Conservation (phyloP, 495 filamentous ascomycete species). For the Lasiosphaeriaceae sp. region DNA sequence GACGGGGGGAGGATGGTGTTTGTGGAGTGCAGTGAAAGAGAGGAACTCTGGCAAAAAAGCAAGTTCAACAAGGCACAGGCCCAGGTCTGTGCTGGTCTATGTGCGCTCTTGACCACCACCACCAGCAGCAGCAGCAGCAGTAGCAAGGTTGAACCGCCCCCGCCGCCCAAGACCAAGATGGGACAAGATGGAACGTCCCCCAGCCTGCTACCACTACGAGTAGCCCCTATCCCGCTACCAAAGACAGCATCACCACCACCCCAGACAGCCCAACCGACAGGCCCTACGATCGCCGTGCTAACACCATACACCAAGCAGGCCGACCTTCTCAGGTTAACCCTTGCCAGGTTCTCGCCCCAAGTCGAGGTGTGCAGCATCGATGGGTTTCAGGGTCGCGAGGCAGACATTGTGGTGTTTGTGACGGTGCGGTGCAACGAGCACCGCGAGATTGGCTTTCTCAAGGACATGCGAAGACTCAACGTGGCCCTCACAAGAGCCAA, state of each 20-base stretch:
- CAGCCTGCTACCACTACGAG: no score
- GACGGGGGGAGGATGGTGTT: conserved; percentile 29
- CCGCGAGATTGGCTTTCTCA: conserved; percentile 47
- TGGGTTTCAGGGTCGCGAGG: conserved; percentile 50
- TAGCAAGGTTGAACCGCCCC: no score
- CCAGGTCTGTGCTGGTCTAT: conserved; percentile 12
- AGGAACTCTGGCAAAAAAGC: conserved; percentile 40
- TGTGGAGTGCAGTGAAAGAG: conserved; percentile 36
- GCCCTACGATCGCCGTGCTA: no score
- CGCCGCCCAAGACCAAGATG: no score
- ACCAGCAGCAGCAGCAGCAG: no score
- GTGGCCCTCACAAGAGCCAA: conserved; percentile 49
- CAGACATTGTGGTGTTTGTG: conserved; percentile 48
- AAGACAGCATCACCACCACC: no score
- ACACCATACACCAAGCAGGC: no score
- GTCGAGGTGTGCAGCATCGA: conserved; percentile 46
- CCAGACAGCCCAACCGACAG: no score
- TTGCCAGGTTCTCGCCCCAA: conserved; percentile 17
- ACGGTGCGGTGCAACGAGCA: conserved; percentile 46
- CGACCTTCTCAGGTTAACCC: conserved; percentile 22
- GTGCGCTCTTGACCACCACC: not conserved
- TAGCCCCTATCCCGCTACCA: no score
- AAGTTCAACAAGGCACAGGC: conserved; percentile 47
- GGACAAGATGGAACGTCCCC: no score
- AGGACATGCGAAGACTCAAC: conserved; percentile 47